phyloP scores from a whole-genome alignment of 2,329 filamentous ascomycete species.

The Fusarium graminum region DNA sequence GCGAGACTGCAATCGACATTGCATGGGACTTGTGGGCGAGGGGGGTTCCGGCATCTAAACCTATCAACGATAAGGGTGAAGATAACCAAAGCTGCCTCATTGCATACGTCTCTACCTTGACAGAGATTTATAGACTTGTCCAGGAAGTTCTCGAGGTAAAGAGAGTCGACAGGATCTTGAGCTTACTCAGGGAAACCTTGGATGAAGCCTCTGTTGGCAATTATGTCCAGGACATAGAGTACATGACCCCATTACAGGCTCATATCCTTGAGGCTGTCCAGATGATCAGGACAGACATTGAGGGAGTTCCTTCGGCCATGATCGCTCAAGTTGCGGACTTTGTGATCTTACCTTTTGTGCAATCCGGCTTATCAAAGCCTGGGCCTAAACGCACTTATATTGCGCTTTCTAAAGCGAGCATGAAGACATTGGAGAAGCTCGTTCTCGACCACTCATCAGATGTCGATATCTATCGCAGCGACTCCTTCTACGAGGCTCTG shows the following conservation, averaged over 20 bases:
- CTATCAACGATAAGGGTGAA: conserved; percentile 54
- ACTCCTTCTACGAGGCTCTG: conserved; percentile 74
- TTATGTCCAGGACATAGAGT: conserved; percentile 80
- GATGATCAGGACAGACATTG: conserved; percentile 74
- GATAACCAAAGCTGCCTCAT: conserved; percentile 86
- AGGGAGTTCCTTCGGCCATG: conserved; percentile 75
- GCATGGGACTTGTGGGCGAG: conserved; percentile 79
- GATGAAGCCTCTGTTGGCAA: conserved; percentile 75
- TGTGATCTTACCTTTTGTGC: conserved; percentile 75
- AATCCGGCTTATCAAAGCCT: conserved; percentile 53
- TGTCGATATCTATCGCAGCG: conserved; percentile 76
- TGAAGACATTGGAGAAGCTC: conserved; percentile 75
- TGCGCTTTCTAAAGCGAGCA: conserved; percentile 86
- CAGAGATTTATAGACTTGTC: conserved; percentile 83
- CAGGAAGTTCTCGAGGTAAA: conserved; percentile 72
- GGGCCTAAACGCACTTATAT: conserved; percentile 80
- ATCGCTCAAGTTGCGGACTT: conserved; percentile 78
- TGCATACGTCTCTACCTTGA: conserved; percentile 83
- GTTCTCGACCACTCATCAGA: conserved; percentile 71
- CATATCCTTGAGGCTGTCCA: conserved; percentile 77
- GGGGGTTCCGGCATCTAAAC: conserved; percentile 67
- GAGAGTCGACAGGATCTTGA: conserved; percentile 75
- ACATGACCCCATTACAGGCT: conserved; percentile 78
- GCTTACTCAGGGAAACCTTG: conserved; percentile 77
- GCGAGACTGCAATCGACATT: conserved; percentile 67